phyloP scores from a whole-genome alignment of 306 rosid genomes.

The Lablab purpureus region DNA sequence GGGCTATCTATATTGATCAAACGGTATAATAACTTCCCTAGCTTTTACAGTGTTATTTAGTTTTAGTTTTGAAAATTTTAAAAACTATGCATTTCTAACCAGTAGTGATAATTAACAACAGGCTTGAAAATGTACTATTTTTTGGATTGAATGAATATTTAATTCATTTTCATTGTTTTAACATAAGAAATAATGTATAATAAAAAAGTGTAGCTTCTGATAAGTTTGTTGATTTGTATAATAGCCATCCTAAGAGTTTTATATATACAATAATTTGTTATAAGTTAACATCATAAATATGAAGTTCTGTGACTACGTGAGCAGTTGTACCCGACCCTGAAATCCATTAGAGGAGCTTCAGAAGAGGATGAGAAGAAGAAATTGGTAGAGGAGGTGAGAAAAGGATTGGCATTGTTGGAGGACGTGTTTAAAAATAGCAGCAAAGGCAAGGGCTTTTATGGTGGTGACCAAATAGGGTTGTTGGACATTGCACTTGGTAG shows the following conservation, averaged over 20 bases:
- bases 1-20: conserved; percentile 64
- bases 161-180: no score
- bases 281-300: background rate
- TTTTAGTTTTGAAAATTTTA: background rate
- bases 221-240: no score
- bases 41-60: background rate
- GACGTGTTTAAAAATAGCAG: conserved; percentile 52
- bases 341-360: conserved; percentile 36
- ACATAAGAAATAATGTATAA: no score
- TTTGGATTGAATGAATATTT: no score
- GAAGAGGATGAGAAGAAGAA: conserved; percentile 57
- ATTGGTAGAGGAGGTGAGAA: conserved; percentile 40
- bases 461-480: conserved; percentile 62
- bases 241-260: no score
- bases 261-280: no score
- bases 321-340: conserved; percentile 64
- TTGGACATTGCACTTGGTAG: conserved; percentile 71
- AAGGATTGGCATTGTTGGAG: conserved; percentile 55
- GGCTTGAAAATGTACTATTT: no score
- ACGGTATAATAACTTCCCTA: conserved; percentile 47
- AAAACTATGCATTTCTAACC: no score
- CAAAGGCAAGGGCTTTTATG: conserved; percentile 65
- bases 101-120: no score
- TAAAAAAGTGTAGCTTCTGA: no score
- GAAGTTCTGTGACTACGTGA: conserved; percentile 4